Conservation (phyloP, 257 asterid genomes). For the Cordia subcordata region DNA sequence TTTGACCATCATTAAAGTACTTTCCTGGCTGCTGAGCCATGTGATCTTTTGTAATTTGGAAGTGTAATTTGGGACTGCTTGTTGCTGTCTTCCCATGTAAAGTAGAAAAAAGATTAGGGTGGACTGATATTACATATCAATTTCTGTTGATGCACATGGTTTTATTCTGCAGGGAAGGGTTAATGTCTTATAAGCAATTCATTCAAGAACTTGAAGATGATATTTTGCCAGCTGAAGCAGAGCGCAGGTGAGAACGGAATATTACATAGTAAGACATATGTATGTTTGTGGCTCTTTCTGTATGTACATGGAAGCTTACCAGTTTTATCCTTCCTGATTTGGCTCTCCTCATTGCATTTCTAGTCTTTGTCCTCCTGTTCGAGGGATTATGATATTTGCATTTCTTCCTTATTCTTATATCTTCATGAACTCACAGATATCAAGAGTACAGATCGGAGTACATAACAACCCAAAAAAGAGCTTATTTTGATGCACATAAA, state of each 20-base stretch:
- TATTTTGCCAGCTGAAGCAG: constrained; percentile 92
- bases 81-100: no score
- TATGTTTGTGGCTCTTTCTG: no score
- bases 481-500: constrained; percentile 79
- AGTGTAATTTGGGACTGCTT: no score
- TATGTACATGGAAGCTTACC: neutral
- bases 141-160: neutral
- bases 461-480: constrained; percentile 75
- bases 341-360: neutral
- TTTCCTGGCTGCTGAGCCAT: no score
- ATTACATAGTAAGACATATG: constrained; percentile 14
- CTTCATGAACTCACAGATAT: constrained; percentile 44
- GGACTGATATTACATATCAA: neutral
- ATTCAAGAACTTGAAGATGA: constrained; percentile 99
- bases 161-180: constrained; percentile 68
- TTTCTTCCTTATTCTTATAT: neutral
- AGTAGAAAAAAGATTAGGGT: no score
- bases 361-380: neutral
- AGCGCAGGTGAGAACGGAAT: constrained; percentile 64
- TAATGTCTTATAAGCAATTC: constrained; percentile 99
- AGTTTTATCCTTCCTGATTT: no score
- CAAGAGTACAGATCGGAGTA: constrained; percentile 92
- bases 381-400: constrained; percentile 1
- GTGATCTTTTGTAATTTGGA: no score
- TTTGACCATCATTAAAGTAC: no score